A percentile compares a stretch with the other conserved stretches of the same genome.
phyloP scores from a whole-genome alignment of 768 basidiomycete species.

The Mycena venus region DNA sequence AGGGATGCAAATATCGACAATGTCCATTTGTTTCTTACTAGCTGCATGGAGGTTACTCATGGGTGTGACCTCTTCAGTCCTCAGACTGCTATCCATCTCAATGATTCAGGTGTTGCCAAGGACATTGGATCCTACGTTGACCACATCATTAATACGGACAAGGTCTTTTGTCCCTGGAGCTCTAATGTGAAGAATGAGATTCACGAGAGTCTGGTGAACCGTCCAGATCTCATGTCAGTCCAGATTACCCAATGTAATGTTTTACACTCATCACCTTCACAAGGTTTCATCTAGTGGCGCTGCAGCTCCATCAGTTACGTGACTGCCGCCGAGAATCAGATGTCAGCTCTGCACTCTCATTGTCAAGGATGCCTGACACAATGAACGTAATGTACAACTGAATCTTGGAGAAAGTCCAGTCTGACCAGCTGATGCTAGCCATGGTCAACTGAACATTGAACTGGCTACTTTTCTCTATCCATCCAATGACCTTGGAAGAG shows the following conservation, averaged over 20 bases:
- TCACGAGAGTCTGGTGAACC: not conserved
- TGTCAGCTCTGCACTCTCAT: not conserved
- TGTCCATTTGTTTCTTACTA: conserved; percentile 7
- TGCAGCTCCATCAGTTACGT: not conserved
- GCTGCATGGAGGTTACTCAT: not conserved
- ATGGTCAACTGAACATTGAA: not conserved
- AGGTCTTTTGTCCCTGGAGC: not conserved
- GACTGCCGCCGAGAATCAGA: not conserved
- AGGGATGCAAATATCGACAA: not conserved
- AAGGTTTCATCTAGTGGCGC: not conserved
- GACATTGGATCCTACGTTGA: not conserved
- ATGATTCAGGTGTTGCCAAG: not conserved
- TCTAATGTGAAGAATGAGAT: not conserved
- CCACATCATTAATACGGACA: not conserved
- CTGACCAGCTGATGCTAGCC: not conserved
- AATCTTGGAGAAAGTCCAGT: not conserved
- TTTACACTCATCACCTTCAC: not conserved
- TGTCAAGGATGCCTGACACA: not conserved
- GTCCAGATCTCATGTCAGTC: not conserved
- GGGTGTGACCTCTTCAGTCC: not conserved
- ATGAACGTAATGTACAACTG: not conserved
- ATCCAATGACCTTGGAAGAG: not conserved
- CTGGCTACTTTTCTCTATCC: not conserved
- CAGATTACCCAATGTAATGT: not conserved
- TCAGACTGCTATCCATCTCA: not conserved